Evolutionary conservation across 495 filamentous ascomycete genomes (phyloP).

Genomic region (Penicillium parvum): DNA sequence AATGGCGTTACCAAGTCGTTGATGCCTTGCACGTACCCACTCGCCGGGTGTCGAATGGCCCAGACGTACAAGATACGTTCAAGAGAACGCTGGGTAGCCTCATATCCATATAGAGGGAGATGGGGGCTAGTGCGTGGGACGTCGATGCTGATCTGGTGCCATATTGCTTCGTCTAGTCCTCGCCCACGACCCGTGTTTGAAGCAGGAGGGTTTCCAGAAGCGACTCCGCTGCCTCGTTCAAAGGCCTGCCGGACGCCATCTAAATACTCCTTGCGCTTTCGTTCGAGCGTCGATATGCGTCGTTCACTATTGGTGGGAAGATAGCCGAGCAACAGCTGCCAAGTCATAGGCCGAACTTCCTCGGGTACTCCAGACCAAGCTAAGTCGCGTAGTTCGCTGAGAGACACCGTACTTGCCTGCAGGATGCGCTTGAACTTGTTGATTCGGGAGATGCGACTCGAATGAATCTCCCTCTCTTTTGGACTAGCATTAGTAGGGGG

Average conservation of each 20-base stretch:
- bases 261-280: slow-evolving; percentile 94
- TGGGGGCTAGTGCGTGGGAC: slow-evolving; percentile 96
- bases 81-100: slow-evolving; percentile 88
- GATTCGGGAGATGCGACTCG: slow-evolving; percentile 84
- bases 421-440: slow-evolving; percentile 98
- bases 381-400: slow-evolving; percentile 74
- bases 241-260: slow-evolving; percentile 96
- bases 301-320: slow-evolving; percentile 91
- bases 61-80: slow-evolving; percentile 96
- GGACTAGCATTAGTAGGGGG: slow-evolving; percentile 67
- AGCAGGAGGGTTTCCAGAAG: slow-evolving; percentile 30
- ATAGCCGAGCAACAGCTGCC: slow-evolving; percentile 94
- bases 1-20: slow-evolving; percentile 98
- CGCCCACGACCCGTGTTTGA: slow-evolving; percentile 49
- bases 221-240: slow-evolving; percentile 56
- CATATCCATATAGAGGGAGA: slow-evolving; percentile 88
- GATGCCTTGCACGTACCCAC: slow-evolving; percentile 97
- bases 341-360: slow-evolving; percentile 95
- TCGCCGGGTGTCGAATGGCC: slow-evolving; percentile 95
- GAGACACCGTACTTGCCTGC: slow-evolving; percentile 81
- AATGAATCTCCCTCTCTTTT: slow-evolving; percentile 84
- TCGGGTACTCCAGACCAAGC: slow-evolving; percentile 93
- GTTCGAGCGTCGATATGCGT: slow-evolving; percentile 81
- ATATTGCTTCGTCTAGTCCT: slow-evolving; percentile 89
- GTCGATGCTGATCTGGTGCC: slow-evolving; percentile 99